Evolutionary conservation across 805 yeast species (phyloP), one percentile per base, ranked within the genome.

Genomic region (Wickerhamiella sergipiensis): DNA sequence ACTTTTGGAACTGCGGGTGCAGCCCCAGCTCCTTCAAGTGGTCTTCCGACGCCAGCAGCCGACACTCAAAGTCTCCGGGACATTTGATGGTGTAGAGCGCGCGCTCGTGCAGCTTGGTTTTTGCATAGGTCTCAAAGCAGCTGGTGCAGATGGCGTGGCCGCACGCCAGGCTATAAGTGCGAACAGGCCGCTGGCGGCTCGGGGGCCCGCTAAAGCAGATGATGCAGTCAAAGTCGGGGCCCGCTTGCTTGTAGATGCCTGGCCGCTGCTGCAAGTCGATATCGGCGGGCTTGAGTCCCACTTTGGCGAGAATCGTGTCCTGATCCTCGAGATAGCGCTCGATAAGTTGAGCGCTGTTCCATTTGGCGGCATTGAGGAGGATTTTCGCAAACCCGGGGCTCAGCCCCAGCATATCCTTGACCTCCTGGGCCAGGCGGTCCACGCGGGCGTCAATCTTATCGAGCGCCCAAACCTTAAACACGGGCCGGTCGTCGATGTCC

Each of bases 91-190:
- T 60, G 48, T 51, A 70, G 55, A 63, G n/a, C 13, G 42, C 60
- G 12, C 67, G 64, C 21, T 64, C 65, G 15, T 62, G 65, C 18
- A 69, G 57, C 51, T 73, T 71, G 47, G 72, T 76, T 6, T 67
- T 59, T 18, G 83, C 67, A 62, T 86, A 89, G 33, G 71, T 71
- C 15, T 67, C 61, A 63, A 83, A 89, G 64, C 98, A 90, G 12
- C 67, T 68, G 1, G 70, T 57, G 62, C 98, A 92, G 57, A 71
- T 83, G 48, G 68, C 70, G 64, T 90, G 96, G 8, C 72, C 74
- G 64, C 97, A 92, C 15, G 72, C 72, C 17, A 86, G 64, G 2
- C 73, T 26, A 19, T 17, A 49, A 3, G 26, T 43, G 19, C 3
- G 40, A 3, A 36, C 15, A 3, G 12, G 33, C 12, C 9, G 33